A percentile compares a stretch with the other conserved stretches of the same genome.
These are phyloP conservation scores for Gamarada debralockiae DNA, from an alignment of 495 filamentous ascomycete genomes.

Conservation along the genomic window DNA sequence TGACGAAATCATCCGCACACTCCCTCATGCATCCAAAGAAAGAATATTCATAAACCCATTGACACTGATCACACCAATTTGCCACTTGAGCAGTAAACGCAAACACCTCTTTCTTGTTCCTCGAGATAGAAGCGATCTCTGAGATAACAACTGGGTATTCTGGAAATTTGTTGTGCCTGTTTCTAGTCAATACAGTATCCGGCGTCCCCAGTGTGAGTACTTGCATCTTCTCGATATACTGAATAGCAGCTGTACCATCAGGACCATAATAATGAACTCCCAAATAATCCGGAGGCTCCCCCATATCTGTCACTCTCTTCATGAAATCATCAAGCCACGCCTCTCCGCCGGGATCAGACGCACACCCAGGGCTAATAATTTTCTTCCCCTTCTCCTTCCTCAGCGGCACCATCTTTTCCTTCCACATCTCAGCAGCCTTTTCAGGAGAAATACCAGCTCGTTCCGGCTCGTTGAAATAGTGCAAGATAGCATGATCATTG, in stretches of 20 bases:
- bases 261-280: conserved; percentile 45
- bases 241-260: conserved; percentile 25
- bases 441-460: conserved; percentile 34
- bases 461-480: conserved; percentile 47
- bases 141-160: conserved; percentile 31
- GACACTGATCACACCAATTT: conserved; percentile 41
- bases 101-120: conserved; percentile 32
- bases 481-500: conserved; percentile 25
- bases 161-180: conserved; percentile 35
- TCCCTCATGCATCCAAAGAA: conserved; percentile 43
- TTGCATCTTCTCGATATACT: conserved; percentile 30
- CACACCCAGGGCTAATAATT: conserved; percentile 34
- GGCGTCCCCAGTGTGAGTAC: not conserved
- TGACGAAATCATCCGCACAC: conserved; percentile 40
- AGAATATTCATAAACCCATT: conserved; percentile 40
- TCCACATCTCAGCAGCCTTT: conserved; percentile 38
- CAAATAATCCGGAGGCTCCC: conserved; percentile 37
- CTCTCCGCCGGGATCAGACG: conserved; percentile 31
- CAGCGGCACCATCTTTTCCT: conserved; percentile 34
- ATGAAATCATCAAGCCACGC: conserved; percentile 43
- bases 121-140: conserved; percentile 41
- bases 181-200: conserved; percentile 16
- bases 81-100: conserved; percentile 37
- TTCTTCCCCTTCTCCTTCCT: conserved; percentile 36
- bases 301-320: conserved; percentile 25